Evolutionary conservation across 768 basidiomycete species (phyloP).

Genomic region (Psilocybe subaeruginosa): DNA sequence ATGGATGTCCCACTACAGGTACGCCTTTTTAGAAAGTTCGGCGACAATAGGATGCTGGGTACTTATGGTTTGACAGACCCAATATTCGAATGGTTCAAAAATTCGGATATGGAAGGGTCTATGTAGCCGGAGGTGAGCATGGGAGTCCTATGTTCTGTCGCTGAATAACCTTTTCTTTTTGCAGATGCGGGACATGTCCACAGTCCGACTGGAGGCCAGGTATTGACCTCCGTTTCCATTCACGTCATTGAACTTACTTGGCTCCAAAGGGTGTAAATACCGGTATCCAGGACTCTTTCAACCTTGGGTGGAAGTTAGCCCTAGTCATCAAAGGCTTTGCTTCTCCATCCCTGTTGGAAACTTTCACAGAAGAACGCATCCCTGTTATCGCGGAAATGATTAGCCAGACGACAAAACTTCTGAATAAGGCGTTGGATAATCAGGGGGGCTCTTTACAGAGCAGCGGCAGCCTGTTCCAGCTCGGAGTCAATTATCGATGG

Average conservation of each 20-base stretch:
- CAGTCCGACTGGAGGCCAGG: constrained; percentile 26
- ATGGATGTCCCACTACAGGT: constrained; percentile 38
- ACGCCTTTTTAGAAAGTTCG: not conserved
- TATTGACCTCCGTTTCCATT: not conserved
- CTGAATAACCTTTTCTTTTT: not conserved
- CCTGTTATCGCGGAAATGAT: constrained; percentile 40
- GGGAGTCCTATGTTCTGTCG: not conserved
- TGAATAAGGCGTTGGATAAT: constrained; percentile 15
- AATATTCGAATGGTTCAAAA: constrained; percentile 26
- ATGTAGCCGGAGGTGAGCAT: constrained; percentile 27
- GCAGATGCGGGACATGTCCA: constrained; percentile 26
- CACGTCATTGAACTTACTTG: not conserved
- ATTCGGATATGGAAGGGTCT: constrained; percentile 22
- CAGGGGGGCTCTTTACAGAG: constrained; percentile 20
- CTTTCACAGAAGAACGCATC: constrained; percentile 33
- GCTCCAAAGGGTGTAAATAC: constrained; percentile 14
- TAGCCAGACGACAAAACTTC: constrained; percentile 24
- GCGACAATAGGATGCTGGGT: not conserved
- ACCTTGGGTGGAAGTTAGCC: constrained; percentile 31
- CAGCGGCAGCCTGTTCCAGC: constrained; percentile 33
- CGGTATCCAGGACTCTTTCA: constrained; percentile 11
- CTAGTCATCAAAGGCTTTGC: constrained; percentile 31
- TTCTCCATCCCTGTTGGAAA: constrained; percentile 27
- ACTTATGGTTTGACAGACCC: constrained; percentile 13
- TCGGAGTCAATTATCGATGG: constrained; percentile 56